Percentiles rank a stretch among this genome's conserved stretches.
These are phyloP conservation scores for Rhododendron kiyosumense DNA, from an alignment of 148 eudicot species.

Conservation along the genomic window DNA sequence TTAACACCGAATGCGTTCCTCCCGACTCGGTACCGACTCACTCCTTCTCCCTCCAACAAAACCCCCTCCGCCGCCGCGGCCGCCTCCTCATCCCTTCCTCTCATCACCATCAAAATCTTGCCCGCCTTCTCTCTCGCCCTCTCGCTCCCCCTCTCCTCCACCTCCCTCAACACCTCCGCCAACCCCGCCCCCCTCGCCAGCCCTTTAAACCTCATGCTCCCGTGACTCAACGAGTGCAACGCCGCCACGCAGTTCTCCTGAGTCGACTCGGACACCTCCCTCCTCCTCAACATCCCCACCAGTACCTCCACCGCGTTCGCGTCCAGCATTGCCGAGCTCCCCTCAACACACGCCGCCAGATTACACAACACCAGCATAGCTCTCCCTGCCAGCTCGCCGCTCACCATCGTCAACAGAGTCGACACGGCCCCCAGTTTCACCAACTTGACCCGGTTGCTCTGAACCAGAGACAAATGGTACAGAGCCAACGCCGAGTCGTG, in stretches of 20 bases:
- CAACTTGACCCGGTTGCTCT: conserved; percentile 66
- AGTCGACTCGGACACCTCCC: conserved; percentile 44
- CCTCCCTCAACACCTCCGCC: conserved; percentile 63
- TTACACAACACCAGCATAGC: conserved; percentile 62
- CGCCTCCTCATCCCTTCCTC: conserved; percentile 34
- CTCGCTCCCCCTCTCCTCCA: conserved; percentile 69
- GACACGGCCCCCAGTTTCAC: conserved; percentile 70
- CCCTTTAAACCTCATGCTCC: conserved; percentile 75
- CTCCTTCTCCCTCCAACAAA: conserved; percentile 46
- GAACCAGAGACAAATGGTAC: conserved; percentile 57
- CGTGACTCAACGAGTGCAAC: conserved; percentile 62
- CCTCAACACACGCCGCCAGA: conserved; percentile 62
- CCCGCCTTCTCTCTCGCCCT: conserved; percentile 72
- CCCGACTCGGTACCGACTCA: conserved; percentile 38
- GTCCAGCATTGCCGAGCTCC: conserved; percentile 73
- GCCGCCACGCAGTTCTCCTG: conserved; percentile 78
- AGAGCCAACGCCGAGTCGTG: conserved; percentile 76
- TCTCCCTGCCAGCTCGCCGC: conserved; percentile 43
- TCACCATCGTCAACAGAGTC: conserved; percentile 41
- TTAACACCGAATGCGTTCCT: conserved; percentile 18
- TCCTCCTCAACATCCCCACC: conserved; percentile 42
- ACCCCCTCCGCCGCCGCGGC: conserved; percentile 51
- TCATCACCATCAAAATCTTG: conserved; percentile 46
- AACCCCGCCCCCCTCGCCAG: conserved; percentile 65
- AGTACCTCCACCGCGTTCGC: conserved; percentile 68